Conservation (phyloP, 257 asterid species). For the Anisodus tanguticus region DNA sequence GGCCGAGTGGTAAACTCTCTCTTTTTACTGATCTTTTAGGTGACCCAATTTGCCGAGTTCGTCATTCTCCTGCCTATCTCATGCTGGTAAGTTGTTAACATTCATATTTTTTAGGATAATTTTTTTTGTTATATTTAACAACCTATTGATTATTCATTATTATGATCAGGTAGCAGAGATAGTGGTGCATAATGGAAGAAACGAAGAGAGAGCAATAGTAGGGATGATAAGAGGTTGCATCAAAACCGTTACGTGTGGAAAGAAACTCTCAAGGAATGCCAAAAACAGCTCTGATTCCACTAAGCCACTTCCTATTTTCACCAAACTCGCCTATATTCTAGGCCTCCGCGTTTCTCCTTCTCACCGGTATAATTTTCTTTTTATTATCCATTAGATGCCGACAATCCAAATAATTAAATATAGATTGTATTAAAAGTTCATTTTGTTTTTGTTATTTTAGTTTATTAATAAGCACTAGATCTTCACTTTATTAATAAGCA, state of each 20-base stretch:
- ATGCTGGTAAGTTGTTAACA: constrained; percentile 61
- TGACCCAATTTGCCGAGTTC: constrained; percentile 92
- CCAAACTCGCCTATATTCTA: constrained; percentile 78
- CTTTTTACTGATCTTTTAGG: constrained; percentile 86
- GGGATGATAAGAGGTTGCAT: constrained; percentile 89
- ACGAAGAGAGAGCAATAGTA: constrained; percentile 62
- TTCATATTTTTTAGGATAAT: too few relatives aligned
- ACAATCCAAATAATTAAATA: not conserved
- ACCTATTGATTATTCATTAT: too few relatives aligned
- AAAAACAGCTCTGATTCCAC: constrained; percentile 20
- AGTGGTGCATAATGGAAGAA: constrained; percentile 50
- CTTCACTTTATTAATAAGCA: not conserved
- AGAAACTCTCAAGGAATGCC: constrained; percentile 45
- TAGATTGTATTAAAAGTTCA: not conserved
- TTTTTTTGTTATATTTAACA: too few relatives aligned
- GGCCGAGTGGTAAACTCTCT: constrained; percentile 71
- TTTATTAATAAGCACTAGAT: not conserved
- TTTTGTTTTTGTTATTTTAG: not conserved
- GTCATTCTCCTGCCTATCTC: constrained; percentile 82
- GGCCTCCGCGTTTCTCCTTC: constrained; percentile 97
- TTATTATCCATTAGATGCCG: not conserved
- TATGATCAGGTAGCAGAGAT: constrained; percentile 71
- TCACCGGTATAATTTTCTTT: constrained; percentile 55
- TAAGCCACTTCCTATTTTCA: constrained; percentile 54
- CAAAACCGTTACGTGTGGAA: constrained; percentile 85